Percentiles rank a stretch among this genome's conserved stretches.
phyloP scores from a whole-genome alignment of 495 filamentous ascomycete species.

The Thozetella sp. region DNA sequence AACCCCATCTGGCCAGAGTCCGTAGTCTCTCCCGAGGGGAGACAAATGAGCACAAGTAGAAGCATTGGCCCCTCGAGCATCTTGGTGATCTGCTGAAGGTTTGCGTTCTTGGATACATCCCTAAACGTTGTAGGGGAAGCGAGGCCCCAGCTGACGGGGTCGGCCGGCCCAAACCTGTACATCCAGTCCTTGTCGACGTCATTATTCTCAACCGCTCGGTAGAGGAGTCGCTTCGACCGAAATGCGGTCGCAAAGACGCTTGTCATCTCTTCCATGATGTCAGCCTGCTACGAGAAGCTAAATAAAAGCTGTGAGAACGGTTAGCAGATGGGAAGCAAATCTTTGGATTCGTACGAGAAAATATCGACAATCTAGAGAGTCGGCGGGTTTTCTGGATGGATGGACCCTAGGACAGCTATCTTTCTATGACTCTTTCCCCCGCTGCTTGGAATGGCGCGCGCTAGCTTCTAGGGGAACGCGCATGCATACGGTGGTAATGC shows the following conservation, averaged over 20 bases:
- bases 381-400: too few relatives aligned
- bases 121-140: slow-evolving; percentile 15
- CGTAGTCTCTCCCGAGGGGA: slow-evolving; percentile 7
- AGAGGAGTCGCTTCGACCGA: slow-evolving; percentile 30
- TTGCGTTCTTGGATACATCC: slow-evolving; percentile 3
- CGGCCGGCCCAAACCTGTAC: slow-evolving; percentile 3
- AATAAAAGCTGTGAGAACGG: too few relatives aligned
- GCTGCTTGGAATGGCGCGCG: too few relatives aligned
- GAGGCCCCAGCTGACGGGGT: slow-evolving; percentile 11
- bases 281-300: too few relatives aligned
- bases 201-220: slow-evolving; percentile 27
- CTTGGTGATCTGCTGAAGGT: slow-evolving; percentile 6
- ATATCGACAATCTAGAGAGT: too few relatives aligned
- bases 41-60: slow-evolving; percentile 31
- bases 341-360: too few relatives aligned
- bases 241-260: slow-evolving; percentile 11
- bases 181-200: slow-evolving; percentile 19
- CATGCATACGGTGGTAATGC: too few relatives aligned
- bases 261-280: slow-evolving; percentile 9
- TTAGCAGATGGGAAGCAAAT: too few relatives aligned
- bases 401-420: too few relatives aligned
- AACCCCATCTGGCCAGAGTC: slow-evolving; percentile 1
- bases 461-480: too few relatives aligned
- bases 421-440: too few relatives aligned
- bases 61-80: slow-evolving; percentile 18